Conservation (phyloP, 371 early-diverging fungal species). For the Mortierella sp. region DNA sequence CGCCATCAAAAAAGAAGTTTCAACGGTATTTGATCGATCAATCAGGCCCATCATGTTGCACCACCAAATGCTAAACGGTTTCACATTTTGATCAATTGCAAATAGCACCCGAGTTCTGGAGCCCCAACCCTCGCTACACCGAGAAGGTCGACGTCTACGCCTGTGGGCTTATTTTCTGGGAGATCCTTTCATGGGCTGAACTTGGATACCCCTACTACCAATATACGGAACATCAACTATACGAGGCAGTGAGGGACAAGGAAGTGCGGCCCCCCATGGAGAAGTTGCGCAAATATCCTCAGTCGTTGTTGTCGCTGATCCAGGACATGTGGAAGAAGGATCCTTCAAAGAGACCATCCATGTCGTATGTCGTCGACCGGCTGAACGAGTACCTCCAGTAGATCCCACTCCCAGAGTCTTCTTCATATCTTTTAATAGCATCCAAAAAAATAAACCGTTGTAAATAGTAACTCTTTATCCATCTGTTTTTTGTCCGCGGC, state of each 20-base stretch:
- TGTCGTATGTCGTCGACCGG: conserved; percentile 75
- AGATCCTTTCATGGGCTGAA: conserved; percentile 79
- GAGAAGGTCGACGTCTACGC: conserved; percentile 81
- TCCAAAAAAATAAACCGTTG: neutral
- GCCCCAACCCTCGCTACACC: conserved; percentile 74
- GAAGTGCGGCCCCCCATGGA: conserved; percentile 69
- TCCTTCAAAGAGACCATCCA: conserved; percentile 69
- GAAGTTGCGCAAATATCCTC: conserved; percentile 68
- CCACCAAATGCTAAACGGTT: no score
- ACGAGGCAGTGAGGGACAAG: conserved; percentile 68
- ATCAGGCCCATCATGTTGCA: no score
- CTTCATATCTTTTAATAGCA: neutral
- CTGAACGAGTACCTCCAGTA: conserved; percentile 69
- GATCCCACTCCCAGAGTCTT: no score
- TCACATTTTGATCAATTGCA: no score
- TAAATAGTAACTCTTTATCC: neutral
- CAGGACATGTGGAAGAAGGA: conserved; percentile 76
- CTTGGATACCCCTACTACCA: conserved; percentile 78
- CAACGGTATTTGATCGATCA: no score
- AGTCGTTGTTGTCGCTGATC: conserved; percentile 68
- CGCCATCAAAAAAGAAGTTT: no score
- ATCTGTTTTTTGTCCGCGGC: neutral
- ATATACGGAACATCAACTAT: conserved; percentile 67
- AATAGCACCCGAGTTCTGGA: conserved; percentile 80
- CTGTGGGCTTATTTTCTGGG: conserved; percentile 82